These are phyloP conservation scores for Hirschioporus abietinus DNA, from an alignment of 768 basidiomycete species.

Conservation along the genomic window DNA sequence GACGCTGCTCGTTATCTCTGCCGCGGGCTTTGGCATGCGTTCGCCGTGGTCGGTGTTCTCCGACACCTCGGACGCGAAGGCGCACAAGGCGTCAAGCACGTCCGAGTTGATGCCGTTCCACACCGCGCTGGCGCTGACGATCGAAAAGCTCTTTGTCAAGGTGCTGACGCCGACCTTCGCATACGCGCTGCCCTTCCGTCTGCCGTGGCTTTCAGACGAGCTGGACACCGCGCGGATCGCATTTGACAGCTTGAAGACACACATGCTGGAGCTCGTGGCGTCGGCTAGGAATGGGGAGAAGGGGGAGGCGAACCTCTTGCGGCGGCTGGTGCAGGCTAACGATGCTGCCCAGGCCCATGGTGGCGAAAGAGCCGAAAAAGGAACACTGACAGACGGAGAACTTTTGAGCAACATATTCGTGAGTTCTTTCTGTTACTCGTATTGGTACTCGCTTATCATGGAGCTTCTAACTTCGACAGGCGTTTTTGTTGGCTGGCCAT, in stretches of 20 bases:
- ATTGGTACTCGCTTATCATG: neutral
- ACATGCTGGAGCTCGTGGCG: conserved; percentile 38
- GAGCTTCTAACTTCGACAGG: conserved; percentile 19
- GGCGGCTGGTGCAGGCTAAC: conserved; percentile 44
- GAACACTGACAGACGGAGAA: conserved; percentile 36
- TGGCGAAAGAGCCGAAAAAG: conserved; percentile 28
- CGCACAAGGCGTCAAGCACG: conserved; percentile 13
- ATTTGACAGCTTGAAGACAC: conserved; percentile 31
- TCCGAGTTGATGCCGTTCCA: neutral
- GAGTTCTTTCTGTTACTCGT: conserved; percentile 14
- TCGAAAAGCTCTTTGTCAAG: conserved; percentile 25
- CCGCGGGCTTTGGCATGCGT: conserved; percentile 37
- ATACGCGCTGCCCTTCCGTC: neutral
- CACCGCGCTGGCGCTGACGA: conserved; percentile 18
- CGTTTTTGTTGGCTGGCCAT: conserved; percentile 45
- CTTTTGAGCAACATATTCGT: conserved; percentile 46
- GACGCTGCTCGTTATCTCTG: conserved; percentile 34
- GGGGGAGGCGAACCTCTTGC: conserved; percentile 33
- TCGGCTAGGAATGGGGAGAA: conserved; percentile 30
- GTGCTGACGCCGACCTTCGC: conserved; percentile 24
- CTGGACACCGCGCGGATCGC: conserved; percentile 12
- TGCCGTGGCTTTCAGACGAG: conserved; percentile 24
- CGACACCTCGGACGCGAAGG: conserved; percentile 21
- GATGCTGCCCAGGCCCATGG: neutral
- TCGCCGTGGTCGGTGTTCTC: conserved; percentile 21